Evolutionary conservation across 345 rosid genomes (phyloP).

Genomic region (Bretschneidera sinensis): DNA sequence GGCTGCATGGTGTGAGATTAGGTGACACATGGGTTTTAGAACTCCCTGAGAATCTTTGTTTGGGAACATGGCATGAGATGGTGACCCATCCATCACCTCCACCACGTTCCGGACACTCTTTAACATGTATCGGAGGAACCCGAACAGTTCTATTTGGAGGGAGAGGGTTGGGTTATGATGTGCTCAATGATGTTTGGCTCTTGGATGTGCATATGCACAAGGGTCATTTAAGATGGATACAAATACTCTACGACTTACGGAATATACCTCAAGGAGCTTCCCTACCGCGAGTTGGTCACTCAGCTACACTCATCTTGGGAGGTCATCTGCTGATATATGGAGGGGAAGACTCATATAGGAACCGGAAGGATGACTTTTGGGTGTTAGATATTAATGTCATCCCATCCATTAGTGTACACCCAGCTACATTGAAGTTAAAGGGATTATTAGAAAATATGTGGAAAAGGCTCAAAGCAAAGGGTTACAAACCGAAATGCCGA

Average conservation of each 20-base stretch:
- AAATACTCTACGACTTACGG: slow-evolving; percentile 46
- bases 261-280: slow-evolving; percentile 49
- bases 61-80: slow-evolving; percentile 63
- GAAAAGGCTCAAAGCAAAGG: slow-evolving; percentile 54
- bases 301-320: slow-evolving; percentile 67
- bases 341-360: slow-evolving; percentile 85
- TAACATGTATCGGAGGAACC: slow-evolving; percentile 58
- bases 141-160: slow-evolving; percentile 78
- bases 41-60: slow-evolving; percentile 50
- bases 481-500: slow-evolving; percentile 49
- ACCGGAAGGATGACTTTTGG: slow-evolving; percentile 88
- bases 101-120: slow-evolving; percentile 88
- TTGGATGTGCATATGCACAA: slow-evolving; percentile 41
- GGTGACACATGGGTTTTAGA: slow-evolving; percentile 85
- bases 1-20: slow-evolving; percentile 58
- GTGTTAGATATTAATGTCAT: slow-evolving; percentile 53
- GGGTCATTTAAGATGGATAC: slow-evolving; percentile 51
- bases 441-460: slow-evolving; percentile 38
- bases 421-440: slow-evolving; percentile 27
- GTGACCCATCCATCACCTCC: slow-evolving; percentile 63
- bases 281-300: slow-evolving; percentile 95
- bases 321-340: slow-evolving; percentile 76
- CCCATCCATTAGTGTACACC: slow-evolving; percentile 33
- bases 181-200: slow-evolving; percentile 79
- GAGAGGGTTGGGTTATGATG: slow-evolving; percentile 81